These are phyloP conservation scores for Halophytophthora batemanensis DNA, from an alignment of 352 stramenopile genomes.

Conservation along the genomic window DNA sequence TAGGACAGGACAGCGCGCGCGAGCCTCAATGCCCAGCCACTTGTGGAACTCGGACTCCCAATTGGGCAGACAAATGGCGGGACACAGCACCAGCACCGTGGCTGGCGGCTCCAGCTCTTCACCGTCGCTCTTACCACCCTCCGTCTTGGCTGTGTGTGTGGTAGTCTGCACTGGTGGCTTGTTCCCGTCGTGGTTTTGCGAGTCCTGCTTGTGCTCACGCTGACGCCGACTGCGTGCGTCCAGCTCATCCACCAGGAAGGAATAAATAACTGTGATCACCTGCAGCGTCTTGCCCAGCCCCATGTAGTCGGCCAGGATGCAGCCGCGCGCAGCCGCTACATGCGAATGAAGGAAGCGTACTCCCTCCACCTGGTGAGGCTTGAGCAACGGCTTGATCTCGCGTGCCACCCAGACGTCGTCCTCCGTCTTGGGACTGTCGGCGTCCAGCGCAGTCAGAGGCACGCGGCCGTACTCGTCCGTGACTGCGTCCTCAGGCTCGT, in stretches of 20 bases:
- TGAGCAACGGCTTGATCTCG: constrained; percentile 74
- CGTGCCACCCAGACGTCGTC: constrained; percentile 57
- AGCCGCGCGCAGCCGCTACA: constrained; percentile 51
- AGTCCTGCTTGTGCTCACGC: background rate
- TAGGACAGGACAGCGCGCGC: constrained; percentile 53
- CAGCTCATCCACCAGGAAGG: constrained; percentile 63
- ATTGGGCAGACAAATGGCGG: constrained; percentile 96
- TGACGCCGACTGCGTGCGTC: constrained; percentile 10
- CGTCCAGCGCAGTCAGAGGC: constrained; percentile 22
- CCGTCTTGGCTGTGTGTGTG: background rate
- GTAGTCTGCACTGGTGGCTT: background rate
- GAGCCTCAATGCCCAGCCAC: constrained; percentile 82
- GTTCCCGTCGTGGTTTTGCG: background rate
- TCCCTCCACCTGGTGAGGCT: constrained; percentile 75
- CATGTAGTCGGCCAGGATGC: constrained; percentile 90
- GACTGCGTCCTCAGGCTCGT: constrained; percentile 37
- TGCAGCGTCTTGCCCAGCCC: constrained; percentile 88
- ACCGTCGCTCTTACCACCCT: background rate
- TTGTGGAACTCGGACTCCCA: constrained; percentile 98
- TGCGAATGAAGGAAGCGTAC: constrained; percentile 69
- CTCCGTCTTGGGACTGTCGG: background rate
- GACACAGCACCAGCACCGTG: constrained; percentile 91
- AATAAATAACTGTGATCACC: constrained; percentile 83
- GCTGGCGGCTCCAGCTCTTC: constrained; percentile 14
- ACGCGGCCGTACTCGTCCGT: constrained; percentile 63